A percentile compares a stretch with the other conserved stretches of the same genome.
phyloP scores from a whole-genome alignment of 768 basidiomycete genomes.

The Trametes cinnabarina region DNA sequence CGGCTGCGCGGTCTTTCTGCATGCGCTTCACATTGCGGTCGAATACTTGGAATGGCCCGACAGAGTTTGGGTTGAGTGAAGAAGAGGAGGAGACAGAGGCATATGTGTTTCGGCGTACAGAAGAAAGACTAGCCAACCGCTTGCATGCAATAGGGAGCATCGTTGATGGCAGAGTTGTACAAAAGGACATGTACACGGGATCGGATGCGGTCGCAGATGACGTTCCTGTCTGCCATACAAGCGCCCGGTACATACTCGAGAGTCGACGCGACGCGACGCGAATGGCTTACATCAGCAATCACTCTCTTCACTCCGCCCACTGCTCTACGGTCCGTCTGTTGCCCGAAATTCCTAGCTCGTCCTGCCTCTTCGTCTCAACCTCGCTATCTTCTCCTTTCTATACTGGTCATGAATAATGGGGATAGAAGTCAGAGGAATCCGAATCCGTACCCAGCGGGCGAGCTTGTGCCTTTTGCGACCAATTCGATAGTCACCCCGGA shows the following conservation, averaged over 20 bases:
- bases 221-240: background rate
- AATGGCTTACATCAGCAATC: constrained; percentile 11
- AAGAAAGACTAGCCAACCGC: background rate
- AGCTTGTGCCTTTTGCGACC: background rate
- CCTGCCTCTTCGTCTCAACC: background rate
- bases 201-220: background rate
- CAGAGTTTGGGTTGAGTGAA: constrained; percentile 42
- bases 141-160: constrained; percentile 3
- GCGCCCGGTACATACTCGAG: no score
- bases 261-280: constrained; percentile 19
- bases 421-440: background rate
- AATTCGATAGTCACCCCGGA: constrained; percentile 24
- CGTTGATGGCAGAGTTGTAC: no score
- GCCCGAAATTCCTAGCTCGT: background rate
- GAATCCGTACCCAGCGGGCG: background rate
- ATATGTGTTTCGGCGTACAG: constrained; percentile 33
- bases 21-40: constrained; percentile 74
- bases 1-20: constrained; percentile 76
- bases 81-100: constrained; percentile 49
- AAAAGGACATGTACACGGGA: no score
- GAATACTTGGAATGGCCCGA: constrained; percentile 80
- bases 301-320: no score
- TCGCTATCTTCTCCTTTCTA: no score
- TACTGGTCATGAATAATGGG: constrained; percentile 20
- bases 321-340: background rate